Base-by-base conservation (phyloP, 371 early-diverging fungal genomes). In the Haplosporangium sp. region DNA sequence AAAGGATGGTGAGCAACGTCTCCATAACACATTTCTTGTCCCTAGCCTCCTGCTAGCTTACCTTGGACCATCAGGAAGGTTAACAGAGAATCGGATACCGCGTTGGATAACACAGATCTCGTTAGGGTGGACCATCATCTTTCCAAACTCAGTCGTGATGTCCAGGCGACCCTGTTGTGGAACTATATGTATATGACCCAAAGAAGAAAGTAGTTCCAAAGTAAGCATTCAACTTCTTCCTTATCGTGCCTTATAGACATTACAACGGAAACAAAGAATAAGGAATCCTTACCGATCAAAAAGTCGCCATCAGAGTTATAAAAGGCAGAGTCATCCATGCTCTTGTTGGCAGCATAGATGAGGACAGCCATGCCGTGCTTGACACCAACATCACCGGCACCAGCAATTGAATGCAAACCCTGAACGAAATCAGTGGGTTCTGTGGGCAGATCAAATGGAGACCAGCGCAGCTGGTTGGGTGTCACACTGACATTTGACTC, bases 21-120 rank as follows among this genome's bases (percentile, higher is more conserved):
- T 29, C 29, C 4, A 10, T 14, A 29, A 29, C 29, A 29, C 29
- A 29, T 29, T 41, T 51, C n/a, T 10, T 16, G 10, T 13, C 18
- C 37, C 16, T 23, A 12, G 42, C 20, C 11, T 36, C 58, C 23
- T 12, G 14, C 23, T 42, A 14, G 48, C 70, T 74, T 86, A 90
- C 85, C 88, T 89, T 45, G 93, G 90, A 0, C 94, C 95, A 64
- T 96, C 95, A 6, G 93, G 91, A 43, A 96, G 82, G 21, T 82
- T 64, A 16, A 98, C 94, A 2, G 91, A 83, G 83, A 89, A 98
- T 23, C 94, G 89, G 66, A 98, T 91, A 12, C 98, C 96, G 63
- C 94, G 89, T 73, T 93, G 98, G 69, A 98, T 95, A 23, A 98
- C 97, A 41, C 86, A 90, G 68, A 98, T 96, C 69, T 98, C 97